phyloP scores from a whole-genome alignment of 352 stramenopile species.

The Thalassiosira oceanica region DNA sequence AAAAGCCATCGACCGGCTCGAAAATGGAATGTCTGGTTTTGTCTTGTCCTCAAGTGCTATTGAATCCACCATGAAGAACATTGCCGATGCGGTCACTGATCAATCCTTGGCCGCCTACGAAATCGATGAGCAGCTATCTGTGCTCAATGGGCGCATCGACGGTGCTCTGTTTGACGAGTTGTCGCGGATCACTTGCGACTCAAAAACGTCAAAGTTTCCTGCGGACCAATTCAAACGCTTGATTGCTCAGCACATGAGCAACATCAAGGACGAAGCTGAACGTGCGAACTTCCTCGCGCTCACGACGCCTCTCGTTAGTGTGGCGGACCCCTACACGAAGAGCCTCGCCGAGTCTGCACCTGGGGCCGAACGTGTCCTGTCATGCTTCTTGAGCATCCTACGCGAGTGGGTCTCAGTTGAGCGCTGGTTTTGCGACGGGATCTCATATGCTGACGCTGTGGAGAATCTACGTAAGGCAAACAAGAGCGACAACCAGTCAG shows the following conservation, averaged over 20 bases:
- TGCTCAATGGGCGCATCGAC: constrained; percentile 94
- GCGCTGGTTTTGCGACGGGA: constrained; percentile 79
- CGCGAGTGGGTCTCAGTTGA: constrained; percentile 81
- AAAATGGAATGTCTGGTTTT: constrained; percentile 93
- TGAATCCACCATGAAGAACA: constrained; percentile 79
- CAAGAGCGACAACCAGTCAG: constrained; percentile 82
- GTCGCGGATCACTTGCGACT: constrained; percentile 54
- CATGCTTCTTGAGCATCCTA: constrained; percentile 74
- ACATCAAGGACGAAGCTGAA: constrained; percentile 62
- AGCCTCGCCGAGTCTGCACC: constrained; percentile 58
- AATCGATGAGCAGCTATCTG: constrained; percentile 95
- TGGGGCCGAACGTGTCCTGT: constrained; percentile 74
- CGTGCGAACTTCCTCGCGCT: constrained; percentile 66
- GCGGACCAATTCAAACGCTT: constrained; percentile 63
- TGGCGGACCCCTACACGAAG: constrained; percentile 74
- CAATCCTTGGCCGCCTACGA: constrained; percentile 85
- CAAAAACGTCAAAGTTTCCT: constrained; percentile 68
- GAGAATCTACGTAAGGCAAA: constrained; percentile 88
- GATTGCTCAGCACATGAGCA: constrained; percentile 39
- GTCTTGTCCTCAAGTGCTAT: constrained; percentile 61
- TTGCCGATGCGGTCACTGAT: constrained; percentile 86
- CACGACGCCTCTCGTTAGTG: constrained; percentile 64
- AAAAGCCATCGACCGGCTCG: constrained; percentile 84
- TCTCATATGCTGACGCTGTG: constrained; percentile 81
- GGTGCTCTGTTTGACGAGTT: constrained; percentile 89